Evolutionary conservation across 441 rosid species (phyloP), one percentile per base, ranked within the genome.

Genomic region (Populus hybrid): DNA sequence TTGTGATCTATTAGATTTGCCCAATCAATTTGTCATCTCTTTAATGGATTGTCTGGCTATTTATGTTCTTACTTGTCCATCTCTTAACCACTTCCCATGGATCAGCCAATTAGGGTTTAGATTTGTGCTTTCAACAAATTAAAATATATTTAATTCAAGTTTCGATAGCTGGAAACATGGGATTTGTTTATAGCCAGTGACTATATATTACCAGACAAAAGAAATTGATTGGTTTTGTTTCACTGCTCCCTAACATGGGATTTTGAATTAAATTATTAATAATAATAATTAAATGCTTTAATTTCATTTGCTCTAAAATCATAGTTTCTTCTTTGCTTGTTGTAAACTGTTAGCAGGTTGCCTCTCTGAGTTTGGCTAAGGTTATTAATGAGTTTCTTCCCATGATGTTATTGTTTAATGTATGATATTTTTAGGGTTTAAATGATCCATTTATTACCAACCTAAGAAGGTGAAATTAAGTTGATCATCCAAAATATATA

Each of bases 101-200:
- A 66, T 59, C 76, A 54, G 38, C 75, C 82, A 80, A 75, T 69
- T 46, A 42, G 75, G 32, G 63, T 42, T 30, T 12, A 8, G 10
- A 26, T 57, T 14, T n/a, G 70, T 74, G 78, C 10, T 16, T 69
- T 18, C n/a, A 69, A 34, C 23, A 20, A 40, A 40, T 35, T 70
- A 20, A 34, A 38, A 46, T 12, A 26, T 24, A 73, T 7, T 59
- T 16, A 23, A 73, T 66, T 54, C 24, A 77, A 70, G 40, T 3
- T 24, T 12, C n/a, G 24, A 77, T 24, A 70, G 83, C 83, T 80
- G 83, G 73, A 30, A 11, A n/a, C 74, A 79, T 8, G 57, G 63
- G 34, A 20, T 30, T 65, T 42, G 18, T 69, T 30, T 2, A 63
- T 14, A 69, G 14, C 74, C 21, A 59, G 57, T 77, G 75, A 73